Evolutionary conservation across 2,329 filamentous ascomycete genomes (phyloP), one percentile per base, ranked within the genome.

Genomic region (Aspergillus thermomutatus): DNA sequence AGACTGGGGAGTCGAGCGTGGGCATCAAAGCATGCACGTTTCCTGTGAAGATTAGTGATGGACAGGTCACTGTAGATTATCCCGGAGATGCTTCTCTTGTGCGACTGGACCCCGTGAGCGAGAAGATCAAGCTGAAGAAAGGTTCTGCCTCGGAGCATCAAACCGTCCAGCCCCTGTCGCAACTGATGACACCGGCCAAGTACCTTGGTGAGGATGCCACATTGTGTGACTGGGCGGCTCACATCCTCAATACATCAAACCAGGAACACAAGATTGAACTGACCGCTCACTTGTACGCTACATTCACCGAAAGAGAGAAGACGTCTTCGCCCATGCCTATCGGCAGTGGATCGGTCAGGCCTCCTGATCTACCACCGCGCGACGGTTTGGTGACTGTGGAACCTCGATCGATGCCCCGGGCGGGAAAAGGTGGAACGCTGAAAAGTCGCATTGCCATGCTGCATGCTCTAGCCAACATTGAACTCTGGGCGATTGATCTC

Each of bases 401-500:
- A 27, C 74, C 77, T 1, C 68, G 74, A 49, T 66, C 66, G 17
- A 78, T 78, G 70, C 77, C 75, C 7, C 73, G 67, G 8, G 63
- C 71, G 2, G 73, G 77, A 43, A 71, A 72, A 48, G 77, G 75
- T n/a, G 77, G 77, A 5, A 75, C 70, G 4, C 54, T 76, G 28
- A 79, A 75, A 57, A 79, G 77, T 55, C 69, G 77, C 25, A 76
- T 79, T 47, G 69, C 74, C 19, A 79, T 80, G 75, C 69, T 80
- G 5, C 77, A 80, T 53, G 76, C 77, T 1, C 64, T 79, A n/a
- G 77, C 77, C 19, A 80, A 79, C 52, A 79, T 80, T 25, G 77
- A 80, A 62, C 70, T 78, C 25, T 80, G 77, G 77, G 77, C 77
- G 1, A 80, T 80, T 55, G 77, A 80, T 51, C 69, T 80, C 3